phyloP scores from a whole-genome alignment of 2,329 filamentous ascomycete genomes.

The Colletotrichum agaves region DNA sequence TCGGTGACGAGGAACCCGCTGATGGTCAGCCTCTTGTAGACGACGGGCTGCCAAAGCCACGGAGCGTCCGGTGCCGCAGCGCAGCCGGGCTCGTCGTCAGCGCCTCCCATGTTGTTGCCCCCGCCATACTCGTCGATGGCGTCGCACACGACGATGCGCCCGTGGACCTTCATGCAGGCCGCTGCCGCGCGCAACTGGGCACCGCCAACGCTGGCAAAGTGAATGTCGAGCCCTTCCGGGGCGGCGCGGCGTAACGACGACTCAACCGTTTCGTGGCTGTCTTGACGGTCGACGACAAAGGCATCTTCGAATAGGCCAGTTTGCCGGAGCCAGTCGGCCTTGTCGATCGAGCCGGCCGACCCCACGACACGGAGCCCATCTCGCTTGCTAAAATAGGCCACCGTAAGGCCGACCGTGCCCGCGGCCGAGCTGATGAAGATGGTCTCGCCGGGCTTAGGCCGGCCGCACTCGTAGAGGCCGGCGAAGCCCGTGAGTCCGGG shows the following conservation, averaged over 20 bases:
- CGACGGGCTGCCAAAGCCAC: not conserved
- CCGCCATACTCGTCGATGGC: conserved; percentile 10
- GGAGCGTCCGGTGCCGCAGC: not conserved
- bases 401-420: conserved; percentile 43
- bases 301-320: not conserved
- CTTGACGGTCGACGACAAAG: not conserved
- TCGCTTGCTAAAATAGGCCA: not conserved
- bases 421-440: conserved; percentile 82
- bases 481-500: conserved; percentile 81
- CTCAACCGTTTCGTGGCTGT: not conserved
- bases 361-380: not conserved
- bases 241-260: conserved; percentile 73
- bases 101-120: not conserved
- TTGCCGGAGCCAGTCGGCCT: not conserved
- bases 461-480: conserved; percentile 78
- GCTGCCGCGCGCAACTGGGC: conserved; percentile 58
- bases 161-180: not conserved
- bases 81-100: not conserved
- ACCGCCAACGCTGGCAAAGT: conserved; percentile 84
- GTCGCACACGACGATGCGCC: conserved; percentile 1
- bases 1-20: not conserved
- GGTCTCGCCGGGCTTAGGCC: conserved; percentile 80
- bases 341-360: not conserved
- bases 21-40: not conserved
- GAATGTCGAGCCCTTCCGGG: conserved; percentile 80